Conservation (phyloP, 306 rosid species). For the Prunus armeniaca region DNA sequence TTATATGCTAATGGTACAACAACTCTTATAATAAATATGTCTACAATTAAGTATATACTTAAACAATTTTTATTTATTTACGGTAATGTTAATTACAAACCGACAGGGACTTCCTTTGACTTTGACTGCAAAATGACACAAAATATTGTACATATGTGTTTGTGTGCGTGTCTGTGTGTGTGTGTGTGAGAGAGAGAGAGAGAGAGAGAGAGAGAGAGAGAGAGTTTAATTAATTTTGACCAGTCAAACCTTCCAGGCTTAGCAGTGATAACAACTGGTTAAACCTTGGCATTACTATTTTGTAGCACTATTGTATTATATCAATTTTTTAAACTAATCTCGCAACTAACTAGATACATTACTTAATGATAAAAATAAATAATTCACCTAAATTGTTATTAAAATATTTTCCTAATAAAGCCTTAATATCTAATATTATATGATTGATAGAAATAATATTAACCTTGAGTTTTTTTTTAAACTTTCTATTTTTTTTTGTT, state of each 20-base stretch:
- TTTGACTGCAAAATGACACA: not conserved
- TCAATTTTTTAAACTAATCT: not conserved
- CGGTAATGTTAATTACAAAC: too few relatives aligned
- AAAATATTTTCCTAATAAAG: too few relatives aligned
- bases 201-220: not conserved
- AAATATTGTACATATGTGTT: not conserved
- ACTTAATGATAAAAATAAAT: not conserved
- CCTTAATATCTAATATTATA: too few relatives aligned
- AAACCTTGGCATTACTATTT: not conserved
- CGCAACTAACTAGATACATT: not conserved
- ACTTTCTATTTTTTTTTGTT: too few relatives aligned
- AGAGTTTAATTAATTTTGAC: slow-evolving; percentile 9
- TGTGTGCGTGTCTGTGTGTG: not conserved
- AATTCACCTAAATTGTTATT: too few relatives aligned
- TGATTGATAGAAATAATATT: too few relatives aligned
- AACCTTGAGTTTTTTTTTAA: too few relatives aligned
- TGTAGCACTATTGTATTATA: not conserved
- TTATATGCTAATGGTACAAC: too few relatives aligned
- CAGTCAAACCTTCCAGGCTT: slow-evolving; percentile 20
- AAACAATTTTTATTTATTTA: too few relatives aligned
- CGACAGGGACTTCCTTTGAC: slow-evolving; percentile 1
- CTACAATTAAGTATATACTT: too few relatives aligned
- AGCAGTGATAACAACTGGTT: not conserved
- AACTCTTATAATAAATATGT: too few relatives aligned
- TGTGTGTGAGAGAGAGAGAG: not conserved